Percentiles rank a stretch among this genome's conserved stretches.
phyloP scores from a whole-genome alignment of 805 yeast genomes.

The Wickerhamomyces xylosicus region DNA sequence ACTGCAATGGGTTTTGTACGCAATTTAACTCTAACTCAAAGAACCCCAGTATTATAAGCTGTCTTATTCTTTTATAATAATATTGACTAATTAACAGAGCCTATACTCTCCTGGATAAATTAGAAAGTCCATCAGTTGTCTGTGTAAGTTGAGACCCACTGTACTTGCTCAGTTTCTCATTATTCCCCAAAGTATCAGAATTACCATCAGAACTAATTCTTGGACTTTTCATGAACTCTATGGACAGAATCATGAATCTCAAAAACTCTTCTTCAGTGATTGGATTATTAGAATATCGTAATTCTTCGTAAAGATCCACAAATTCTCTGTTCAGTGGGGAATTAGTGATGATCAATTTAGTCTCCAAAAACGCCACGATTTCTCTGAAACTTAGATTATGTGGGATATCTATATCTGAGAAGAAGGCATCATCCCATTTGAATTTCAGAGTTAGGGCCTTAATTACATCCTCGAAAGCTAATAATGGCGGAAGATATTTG shows the following conservation, averaged over 20 bases:
- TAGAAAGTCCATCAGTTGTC: background rate
- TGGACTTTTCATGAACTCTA: constrained; percentile 22
- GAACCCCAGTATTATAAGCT: too few species aligned
- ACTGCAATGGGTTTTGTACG: too few species aligned
- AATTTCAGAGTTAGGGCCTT: constrained; percentile 51
- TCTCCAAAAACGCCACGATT: constrained; percentile 26
- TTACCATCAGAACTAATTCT: constrained; percentile 5
- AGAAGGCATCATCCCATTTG: constrained; percentile 31
- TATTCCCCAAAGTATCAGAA: background rate
- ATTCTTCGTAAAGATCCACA: constrained; percentile 50
- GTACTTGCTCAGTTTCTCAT: background rate
- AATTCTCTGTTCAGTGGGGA: constrained; percentile 21
- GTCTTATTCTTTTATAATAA: too few species aligned
- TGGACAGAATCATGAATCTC: constrained; percentile 40
- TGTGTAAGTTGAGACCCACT: constrained; percentile 4
- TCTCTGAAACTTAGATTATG: constrained; percentile 31
- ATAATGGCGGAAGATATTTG: constrained; percentile 26
- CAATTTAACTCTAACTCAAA: too few species aligned
- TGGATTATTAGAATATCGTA: constrained; percentile 55
- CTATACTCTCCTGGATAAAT: too few species aligned
- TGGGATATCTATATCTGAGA: constrained; percentile 29
- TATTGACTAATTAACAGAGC: too few species aligned
- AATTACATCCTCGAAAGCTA: constrained; percentile 42
- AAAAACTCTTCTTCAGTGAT: constrained; percentile 51
- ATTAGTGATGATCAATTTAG: constrained; percentile 13